phyloP scores from a whole-genome alignment of 2,329 filamentous ascomycete genomes.

The Cordyceps militaris region DNA sequence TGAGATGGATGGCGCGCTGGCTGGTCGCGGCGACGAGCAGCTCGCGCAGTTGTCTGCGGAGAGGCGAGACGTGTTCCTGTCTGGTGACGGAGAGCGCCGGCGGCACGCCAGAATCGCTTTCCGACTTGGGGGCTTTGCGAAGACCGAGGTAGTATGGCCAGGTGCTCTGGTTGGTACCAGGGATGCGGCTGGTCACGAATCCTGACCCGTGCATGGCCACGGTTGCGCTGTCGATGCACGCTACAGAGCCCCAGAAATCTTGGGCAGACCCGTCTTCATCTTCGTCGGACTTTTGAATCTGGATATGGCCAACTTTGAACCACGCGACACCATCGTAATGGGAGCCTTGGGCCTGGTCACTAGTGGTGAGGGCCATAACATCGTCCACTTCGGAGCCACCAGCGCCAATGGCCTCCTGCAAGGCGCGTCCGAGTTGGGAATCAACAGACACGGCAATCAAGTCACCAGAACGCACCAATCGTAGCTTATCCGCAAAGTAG shows the following conservation, averaged over 20 bases:
- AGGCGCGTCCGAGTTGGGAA: constrained; percentile 70
- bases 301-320: constrained; percentile 82
- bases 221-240: constrained; percentile 75
- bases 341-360: constrained; percentile 20
- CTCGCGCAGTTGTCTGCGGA: constrained; percentile 69
- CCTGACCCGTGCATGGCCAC: constrained; percentile 91
- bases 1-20: constrained; percentile 74
- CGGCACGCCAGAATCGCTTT: constrained; percentile 28
- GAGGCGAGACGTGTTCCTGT: constrained; percentile 46
- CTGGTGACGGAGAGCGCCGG: constrained; percentile 39
- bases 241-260: constrained; percentile 77
- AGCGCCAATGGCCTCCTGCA: constrained; percentile 62
- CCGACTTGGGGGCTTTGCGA: constrained; percentile 53
- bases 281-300: constrained; percentile 44
- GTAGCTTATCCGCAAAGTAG: constrained; percentile 76
- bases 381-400: constrained; percentile 67
- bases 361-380: constrained; percentile 46
- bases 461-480: constrained; percentile 81
- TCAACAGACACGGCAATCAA: constrained; percentile 85
- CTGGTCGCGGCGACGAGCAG: constrained; percentile 85
- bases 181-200: constrained; percentile 73
- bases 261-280: constrained; percentile 55
- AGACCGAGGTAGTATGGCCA: constrained; percentile 90
- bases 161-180: constrained; percentile 64
- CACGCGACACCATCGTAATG: constrained; percentile 65